Evolutionary conservation across 345 rosid genomes (phyloP).

Genomic region (Citrus maxima): DNA sequence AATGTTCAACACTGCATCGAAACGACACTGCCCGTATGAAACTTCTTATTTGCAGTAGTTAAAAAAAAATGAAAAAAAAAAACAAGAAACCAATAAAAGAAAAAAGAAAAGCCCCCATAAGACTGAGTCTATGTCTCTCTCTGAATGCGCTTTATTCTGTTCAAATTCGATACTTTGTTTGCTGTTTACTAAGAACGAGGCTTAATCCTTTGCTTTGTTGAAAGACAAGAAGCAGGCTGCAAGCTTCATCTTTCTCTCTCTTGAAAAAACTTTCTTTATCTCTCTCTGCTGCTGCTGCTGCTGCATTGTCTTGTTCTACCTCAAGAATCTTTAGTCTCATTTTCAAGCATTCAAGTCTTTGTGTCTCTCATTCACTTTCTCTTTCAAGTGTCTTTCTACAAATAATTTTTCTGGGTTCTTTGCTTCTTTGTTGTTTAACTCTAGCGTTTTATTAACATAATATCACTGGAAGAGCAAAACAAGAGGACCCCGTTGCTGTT

Average conservation of each 20-base stretch:
- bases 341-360: slow-evolving; percentile 56
- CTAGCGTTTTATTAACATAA: slow-evolving; percentile 18
- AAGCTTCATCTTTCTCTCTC: slow-evolving; percentile 26
- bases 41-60: neutral
- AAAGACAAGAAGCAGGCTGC: slow-evolving; percentile 26
- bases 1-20: neutral
- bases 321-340: slow-evolving; percentile 71
- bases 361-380: slow-evolving; percentile 27
- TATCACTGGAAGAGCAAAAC: slow-evolving; percentile 17
- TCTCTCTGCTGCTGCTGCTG: slow-evolving; percentile 24
- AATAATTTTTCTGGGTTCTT: slow-evolving; percentile 24
- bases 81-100: neutral
- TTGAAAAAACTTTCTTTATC: slow-evolving; percentile 16
- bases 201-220: slow-evolving; percentile 24
- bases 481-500: slow-evolving; percentile 20
- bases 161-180: slow-evolving; percentile 67
- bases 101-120: neutral
- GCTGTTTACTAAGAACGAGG: slow-evolving; percentile 75
- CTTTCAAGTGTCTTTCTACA: slow-evolving; percentile 22
- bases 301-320: slow-evolving; percentile 78
- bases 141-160: slow-evolving; percentile 72
- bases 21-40: slow-evolving; percentile 27
- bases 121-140: slow-evolving; percentile 26
- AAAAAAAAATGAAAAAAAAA: no score
- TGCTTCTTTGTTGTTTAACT: slow-evolving; percentile 17